Evolutionary conservation across 75 land plant species (phyloP).

Genomic region (Larix kaempferi): DNA sequence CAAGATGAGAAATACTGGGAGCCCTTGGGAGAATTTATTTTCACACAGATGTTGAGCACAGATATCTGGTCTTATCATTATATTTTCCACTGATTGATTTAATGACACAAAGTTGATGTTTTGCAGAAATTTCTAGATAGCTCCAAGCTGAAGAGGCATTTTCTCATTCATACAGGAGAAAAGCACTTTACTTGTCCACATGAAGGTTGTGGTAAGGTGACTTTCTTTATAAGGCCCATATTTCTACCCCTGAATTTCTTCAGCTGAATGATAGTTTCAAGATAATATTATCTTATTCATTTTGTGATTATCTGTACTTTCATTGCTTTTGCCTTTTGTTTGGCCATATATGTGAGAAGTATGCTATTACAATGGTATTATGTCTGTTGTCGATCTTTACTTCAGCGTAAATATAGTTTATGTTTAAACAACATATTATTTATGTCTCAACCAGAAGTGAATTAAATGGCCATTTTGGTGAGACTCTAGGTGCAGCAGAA

Average conservation of each 20-base stretch:
- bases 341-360: background rate
- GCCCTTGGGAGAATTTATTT: background rate
- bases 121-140: constrained; percentile 96
- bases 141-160: constrained; percentile 93
- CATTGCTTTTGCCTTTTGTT: background rate
- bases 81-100: constrained; percentile 2
- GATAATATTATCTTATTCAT: background rate
- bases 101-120: background rate
- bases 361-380: no score
- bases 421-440: no score
- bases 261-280: background rate
- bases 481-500: no score
- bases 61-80: background rate
- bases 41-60: background rate
- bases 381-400: no score
- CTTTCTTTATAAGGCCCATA: constrained; percentile 1
- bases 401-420: no score
- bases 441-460: no score
- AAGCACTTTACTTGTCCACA: constrained; percentile 77
- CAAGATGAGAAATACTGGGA: background rate
- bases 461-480: no score
- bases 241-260: background rate
- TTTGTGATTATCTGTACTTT: background rate
- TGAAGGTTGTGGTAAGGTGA: constrained; percentile 99
- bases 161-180: constrained; percentile 93